These are phyloP conservation scores for Pestalotiopsis sp. DNA, from an alignment of 2,329 filamentous ascomycete species.

Conservation along the genomic window DNA sequence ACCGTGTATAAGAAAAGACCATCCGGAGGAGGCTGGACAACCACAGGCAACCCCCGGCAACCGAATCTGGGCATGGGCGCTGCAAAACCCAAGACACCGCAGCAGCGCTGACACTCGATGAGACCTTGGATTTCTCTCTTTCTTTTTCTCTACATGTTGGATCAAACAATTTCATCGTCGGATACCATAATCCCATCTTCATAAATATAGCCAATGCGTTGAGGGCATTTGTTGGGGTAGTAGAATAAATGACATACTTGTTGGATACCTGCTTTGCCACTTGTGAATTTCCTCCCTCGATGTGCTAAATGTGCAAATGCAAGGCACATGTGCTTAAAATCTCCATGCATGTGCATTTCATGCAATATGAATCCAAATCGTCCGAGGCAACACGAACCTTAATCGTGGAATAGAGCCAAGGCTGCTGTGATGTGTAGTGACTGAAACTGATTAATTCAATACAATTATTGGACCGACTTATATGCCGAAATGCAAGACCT, in stretches of 20 bases:
- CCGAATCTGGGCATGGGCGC: not conserved
- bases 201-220: not conserved
- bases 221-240: not conserved
- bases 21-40: not conserved
- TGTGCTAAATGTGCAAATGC: no score
- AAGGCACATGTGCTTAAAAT: no score
- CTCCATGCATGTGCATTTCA: no score
- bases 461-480: not conserved
- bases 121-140: not conserved
- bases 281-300: not conserved
- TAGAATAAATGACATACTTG: not conserved
- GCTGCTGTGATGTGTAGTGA: no score
- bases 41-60: not conserved
- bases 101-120: not conserved
- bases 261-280: not conserved
- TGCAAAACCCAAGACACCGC: no score
- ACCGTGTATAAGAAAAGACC: not conserved
- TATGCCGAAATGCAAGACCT: not conserved
- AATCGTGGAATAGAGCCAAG: no score
- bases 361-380: no score
- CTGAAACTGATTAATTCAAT: not conserved
- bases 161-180: not conserved
- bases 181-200: not conserved
- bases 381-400: no score
- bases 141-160: not conserved